A percentile compares a stretch with the other conserved stretches of the same genome.
These are phyloP conservation scores for Chlorella sp. DNA, from an alignment of 139 green algal species.

Conservation along the genomic window DNA sequence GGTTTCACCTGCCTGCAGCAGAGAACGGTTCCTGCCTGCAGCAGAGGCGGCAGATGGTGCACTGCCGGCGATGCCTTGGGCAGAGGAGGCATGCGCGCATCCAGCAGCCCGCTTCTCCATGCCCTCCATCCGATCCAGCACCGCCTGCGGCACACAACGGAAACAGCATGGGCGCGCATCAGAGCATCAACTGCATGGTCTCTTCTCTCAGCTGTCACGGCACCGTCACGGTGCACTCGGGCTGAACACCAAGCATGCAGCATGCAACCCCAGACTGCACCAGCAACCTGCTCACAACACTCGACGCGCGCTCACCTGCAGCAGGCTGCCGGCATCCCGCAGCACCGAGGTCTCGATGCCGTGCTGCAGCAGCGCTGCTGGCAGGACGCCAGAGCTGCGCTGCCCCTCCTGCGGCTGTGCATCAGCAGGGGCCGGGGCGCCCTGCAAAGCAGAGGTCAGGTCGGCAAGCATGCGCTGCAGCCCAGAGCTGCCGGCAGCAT, in stretches of 20 bases:
- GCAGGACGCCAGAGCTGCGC: neutral
- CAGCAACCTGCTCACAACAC: no score
- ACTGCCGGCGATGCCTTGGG: no score
- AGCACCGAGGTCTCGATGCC: neutral
- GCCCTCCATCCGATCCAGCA: conserved; percentile 22
- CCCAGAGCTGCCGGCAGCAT: neutral
- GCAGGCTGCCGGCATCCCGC: neutral
- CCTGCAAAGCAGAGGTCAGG: conserved; percentile 1
- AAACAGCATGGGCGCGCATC: neutral
- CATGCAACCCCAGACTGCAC: no score
- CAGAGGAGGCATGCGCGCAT: no score
- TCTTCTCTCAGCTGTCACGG: no score
- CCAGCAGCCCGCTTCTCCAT: neutral
- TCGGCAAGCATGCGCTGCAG: neutral
- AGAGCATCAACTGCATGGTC: no score
- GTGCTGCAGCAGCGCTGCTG: neutral
- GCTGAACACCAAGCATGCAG: no score
- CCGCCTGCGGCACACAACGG: neutral
- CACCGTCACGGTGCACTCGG: no score
- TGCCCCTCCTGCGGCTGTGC: neutral
- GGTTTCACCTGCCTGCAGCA: neutral
- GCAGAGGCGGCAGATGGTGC: neutral
- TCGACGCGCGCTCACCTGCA: no score
- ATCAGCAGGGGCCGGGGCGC: neutral
- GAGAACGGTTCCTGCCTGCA: no score